A percentile compares a stretch with the other conserved stretches of the same genome.
Conservation (phyloP, 306 rosid genomes). For the Acmispon strigosus region DNA sequence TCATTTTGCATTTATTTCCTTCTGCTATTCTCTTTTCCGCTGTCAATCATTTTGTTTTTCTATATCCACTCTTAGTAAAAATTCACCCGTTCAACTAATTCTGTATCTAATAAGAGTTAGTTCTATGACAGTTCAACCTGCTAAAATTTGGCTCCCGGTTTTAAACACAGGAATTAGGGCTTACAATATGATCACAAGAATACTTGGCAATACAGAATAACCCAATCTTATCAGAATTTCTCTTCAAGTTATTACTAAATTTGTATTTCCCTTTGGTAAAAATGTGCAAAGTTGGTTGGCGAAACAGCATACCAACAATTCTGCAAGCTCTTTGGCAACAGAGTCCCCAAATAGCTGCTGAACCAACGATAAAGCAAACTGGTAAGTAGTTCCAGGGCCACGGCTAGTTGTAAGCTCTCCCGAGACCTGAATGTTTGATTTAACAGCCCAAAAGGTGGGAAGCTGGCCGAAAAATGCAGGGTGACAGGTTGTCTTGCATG, state of each 20-base stretch:
- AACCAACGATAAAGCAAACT: slow-evolving; percentile 75
- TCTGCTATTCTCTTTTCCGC: not conserved
- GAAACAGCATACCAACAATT: slow-evolving; percentile 48
- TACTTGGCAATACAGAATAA: not conserved
- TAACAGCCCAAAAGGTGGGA: slow-evolving; percentile 93
- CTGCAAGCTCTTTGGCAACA: slow-evolving; percentile 67
- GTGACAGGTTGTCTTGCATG: slow-evolving; percentile 80
- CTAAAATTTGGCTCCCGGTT: not conserved
- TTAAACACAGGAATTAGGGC: not conserved
- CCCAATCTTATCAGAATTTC: not conserved
- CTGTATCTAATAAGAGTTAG: not conserved
- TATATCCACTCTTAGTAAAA: not conserved
- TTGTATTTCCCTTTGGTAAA: not conserved
- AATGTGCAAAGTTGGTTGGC: not conserved
- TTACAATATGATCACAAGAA: not conserved
- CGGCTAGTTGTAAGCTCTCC: slow-evolving; percentile 87
- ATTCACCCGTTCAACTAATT: not conserved
- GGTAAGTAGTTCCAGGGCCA: slow-evolving; percentile 82
- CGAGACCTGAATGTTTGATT: slow-evolving; percentile 81
- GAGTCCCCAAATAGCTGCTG: slow-evolving; percentile 81
- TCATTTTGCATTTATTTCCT: not conserved
- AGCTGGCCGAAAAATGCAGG: slow-evolving; percentile 91
- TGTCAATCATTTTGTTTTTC: not conserved
- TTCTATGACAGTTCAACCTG: not conserved
- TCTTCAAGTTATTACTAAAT: not conserved